A percentile compares a stretch with the other conserved stretches of the same genome.
These are phyloP conservation scores for Mycotypha africana DNA, from an alignment of 371 early-diverging fungal species.

Conservation along the genomic window DNA sequence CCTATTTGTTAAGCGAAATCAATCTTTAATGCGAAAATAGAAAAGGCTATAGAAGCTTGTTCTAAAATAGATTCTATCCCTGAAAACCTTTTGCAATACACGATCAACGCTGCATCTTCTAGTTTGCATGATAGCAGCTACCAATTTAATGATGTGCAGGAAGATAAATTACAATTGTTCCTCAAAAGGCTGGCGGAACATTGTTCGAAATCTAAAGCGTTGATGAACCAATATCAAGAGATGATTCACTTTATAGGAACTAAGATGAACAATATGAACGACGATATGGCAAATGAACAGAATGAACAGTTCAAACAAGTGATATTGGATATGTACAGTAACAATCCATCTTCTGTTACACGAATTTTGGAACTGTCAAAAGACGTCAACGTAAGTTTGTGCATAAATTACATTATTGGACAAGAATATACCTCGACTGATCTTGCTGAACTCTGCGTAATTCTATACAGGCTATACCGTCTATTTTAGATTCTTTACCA, in stretches of 20 bases:
- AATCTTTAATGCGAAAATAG: conserved; percentile 10
- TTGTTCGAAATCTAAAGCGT: conserved; percentile 4
- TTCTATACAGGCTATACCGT: conserved; percentile 53
- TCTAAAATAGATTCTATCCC: conserved; percentile 5
- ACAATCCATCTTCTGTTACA: conserved; percentile 60
- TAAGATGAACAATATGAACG: no score
- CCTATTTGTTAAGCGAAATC: conserved; percentile 15
- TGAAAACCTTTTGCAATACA: conserved; percentile 14
- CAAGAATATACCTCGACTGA: no score
- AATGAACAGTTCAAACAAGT: conserved; percentile 33
- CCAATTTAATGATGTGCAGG: no score
- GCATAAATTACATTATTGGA: no score
- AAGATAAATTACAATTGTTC: conserved; percentile 13
- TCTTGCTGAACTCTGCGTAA: no score
- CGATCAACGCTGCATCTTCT: conserved; percentile 10
- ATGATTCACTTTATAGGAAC: conserved; percentile 2
- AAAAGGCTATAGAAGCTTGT: conserved; percentile 7
- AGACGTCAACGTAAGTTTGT: conserved; percentile 62
- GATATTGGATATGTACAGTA: conserved; percentile 64
- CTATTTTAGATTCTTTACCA: conserved; percentile 66
- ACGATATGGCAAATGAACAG: no score
- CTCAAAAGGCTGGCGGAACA: conserved; percentile 4
- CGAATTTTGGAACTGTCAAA: conserved; percentile 79
- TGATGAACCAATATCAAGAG: conserved; percentile 9
- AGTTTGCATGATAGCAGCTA: no score